Evolutionary conservation across 108 stramenopile species (phyloP), one percentile per base, ranked within the genome.

Genomic region (Cyclotella baltica): DNA sequence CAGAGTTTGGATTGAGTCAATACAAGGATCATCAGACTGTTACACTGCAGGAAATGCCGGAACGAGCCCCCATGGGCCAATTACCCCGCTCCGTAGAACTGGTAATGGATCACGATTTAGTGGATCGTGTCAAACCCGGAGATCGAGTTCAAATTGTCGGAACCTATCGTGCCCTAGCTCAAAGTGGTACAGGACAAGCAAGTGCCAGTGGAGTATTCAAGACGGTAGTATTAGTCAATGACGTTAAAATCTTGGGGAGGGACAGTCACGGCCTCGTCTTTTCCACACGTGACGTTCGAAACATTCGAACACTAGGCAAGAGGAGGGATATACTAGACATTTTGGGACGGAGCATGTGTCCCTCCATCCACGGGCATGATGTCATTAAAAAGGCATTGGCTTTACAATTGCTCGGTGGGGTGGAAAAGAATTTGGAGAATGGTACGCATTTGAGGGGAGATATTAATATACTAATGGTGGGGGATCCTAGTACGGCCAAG

Each of bases 401-500:
- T 8, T 74, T 99, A 28, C 97, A 99, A 75, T 81, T 98, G 18
- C 73, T 98, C 3, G 92, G 96, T 29, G 99, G 99, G 13, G 86
- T 85, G 57, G 99, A 99, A 72, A 98, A 98, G 83, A 98, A 97
- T 73, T 87, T 99, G 52, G 93, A 88, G 29, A 99, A 98, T 80
- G 99, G 99, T 6, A 98, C 98, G 25, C 96, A 97, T 81, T 81
- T 99, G 58, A 92, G 99, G 76, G 99, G 99, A 55, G 99, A 99
- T 78, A 98, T 99, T 67, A 99, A 99, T 80, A 90, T 99, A 70
- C 87, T 99, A 58, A 98, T 99, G 97, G 99, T 99, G 37, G 99
- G 99, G 10, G 99, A 99, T 88, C 99, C 99, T 2, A 97, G 96
- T 25, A 99, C 98, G n/a, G 99, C 98, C 52, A 99, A 99, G 88